These are phyloP conservation scores for Eremomyces bilateralis DNA, from an alignment of 495 filamentous ascomycete genomes.

Conservation along the genomic window DNA sequence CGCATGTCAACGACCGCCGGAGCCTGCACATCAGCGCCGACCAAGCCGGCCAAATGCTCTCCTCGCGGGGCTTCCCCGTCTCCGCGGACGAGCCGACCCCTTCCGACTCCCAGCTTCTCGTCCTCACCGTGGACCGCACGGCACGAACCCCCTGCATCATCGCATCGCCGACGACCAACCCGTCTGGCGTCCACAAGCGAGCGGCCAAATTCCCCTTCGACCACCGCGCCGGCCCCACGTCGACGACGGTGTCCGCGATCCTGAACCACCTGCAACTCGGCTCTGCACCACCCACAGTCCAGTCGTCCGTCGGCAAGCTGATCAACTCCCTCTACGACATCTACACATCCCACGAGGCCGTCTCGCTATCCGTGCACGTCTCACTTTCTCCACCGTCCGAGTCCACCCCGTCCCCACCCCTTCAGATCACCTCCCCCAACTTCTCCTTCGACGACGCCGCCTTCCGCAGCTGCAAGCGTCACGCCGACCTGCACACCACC, in stretches of 20 bases:
- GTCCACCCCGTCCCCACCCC: neutral
- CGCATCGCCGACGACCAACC: conserved; percentile 29
- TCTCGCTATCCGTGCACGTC: conserved; percentile 16
- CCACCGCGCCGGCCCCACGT: conserved; percentile 24
- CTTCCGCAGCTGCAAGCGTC: conserved; percentile 39
- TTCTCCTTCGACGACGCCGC: conserved; percentile 60
- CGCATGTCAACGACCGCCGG: conserved; percentile 24
- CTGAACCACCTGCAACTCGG: conserved; percentile 31
- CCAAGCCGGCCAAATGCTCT: conserved; percentile 38
- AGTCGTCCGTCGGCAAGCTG: conserved; percentile 24
- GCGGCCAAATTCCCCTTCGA: conserved; percentile 39
- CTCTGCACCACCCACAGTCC: conserved; percentile 16
- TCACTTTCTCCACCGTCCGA: conserved; percentile 2
- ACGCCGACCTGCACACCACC: conserved; percentile 37
- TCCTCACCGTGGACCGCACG: conserved; percentile 43
- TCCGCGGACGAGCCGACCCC: conserved; percentile 21
- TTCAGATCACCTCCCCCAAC: conserved; percentile 5
- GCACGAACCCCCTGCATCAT: conserved; percentile 43
- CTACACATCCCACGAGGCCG: conserved; percentile 48
- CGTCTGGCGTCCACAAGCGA: conserved; percentile 13
- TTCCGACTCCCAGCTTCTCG: conserved; percentile 27
- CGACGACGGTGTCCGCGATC: conserved; percentile 20
- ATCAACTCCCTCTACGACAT: conserved; percentile 34
- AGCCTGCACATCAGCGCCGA: conserved; percentile 34
- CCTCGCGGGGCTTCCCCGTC: conserved; percentile 27